Base-by-base conservation (phyloP, 116 monocot genomes). In the Posidonia oceanica region DNA sequence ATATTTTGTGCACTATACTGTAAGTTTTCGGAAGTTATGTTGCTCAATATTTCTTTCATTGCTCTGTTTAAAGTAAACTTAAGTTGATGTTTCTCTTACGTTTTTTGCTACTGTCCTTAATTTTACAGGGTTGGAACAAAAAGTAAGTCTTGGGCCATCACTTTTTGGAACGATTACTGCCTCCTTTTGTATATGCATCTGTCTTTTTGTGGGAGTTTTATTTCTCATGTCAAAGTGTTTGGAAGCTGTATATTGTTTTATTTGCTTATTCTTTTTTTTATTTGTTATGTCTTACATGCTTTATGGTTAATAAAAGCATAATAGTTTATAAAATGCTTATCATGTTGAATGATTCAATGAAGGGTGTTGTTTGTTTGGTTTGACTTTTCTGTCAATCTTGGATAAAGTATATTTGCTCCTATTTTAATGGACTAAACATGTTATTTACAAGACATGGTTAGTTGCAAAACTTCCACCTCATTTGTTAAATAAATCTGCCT, bases 51-150 rank as follows among this genome's bases (percentile, higher is more conserved):
- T 71, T 48, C 21, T 59, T 20, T 51, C 44, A 23, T 36, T 23
- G 2, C 61, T 40, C 48, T 14, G 48, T 52, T 36, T 53, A 10
- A 10, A 68, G 10, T 29, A 53, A 54, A 40, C 18, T n/a, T 7
- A 15, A 10, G 51, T 23, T 53, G 44, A 67, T 67, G 52, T 42
- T 4, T 4, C 23, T 68, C 54, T 39, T 14, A 55, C 5, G 4
- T 58, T 58, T 58, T 39, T 57, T 70, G 37, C 14, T 69, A 3
- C 10, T 12, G n/a, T 77, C 53, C 73, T 42, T 57, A 79, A 29
- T 29, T 20, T 85, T 97, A 80, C 87, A 97, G 91, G 96, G 96
- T 77, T 97, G 96, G 96, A 97, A 74, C 81, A 97, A 97, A 81
- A 97, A 80, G 96, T 91, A 77, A 85, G 90, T 80, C 36, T 63